Conservation (phyloP, 352 stramenopile species). For the Pythium grandisporangium region DNA sequence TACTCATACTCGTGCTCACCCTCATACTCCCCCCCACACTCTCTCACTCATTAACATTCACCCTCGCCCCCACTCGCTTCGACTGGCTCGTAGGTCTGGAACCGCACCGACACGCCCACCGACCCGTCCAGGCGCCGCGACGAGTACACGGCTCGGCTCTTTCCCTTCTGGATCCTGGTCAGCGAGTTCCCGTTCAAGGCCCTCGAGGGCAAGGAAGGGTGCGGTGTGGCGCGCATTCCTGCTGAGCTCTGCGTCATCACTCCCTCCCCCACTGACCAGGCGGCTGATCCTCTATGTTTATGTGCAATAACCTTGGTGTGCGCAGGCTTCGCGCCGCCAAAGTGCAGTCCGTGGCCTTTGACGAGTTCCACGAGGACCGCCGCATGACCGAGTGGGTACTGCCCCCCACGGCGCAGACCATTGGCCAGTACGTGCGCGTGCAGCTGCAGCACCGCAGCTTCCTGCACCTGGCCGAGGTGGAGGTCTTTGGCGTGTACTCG, state of each 20-base stretch:
- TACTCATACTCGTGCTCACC: background rate
- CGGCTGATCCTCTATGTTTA: background rate
- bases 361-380: slow-evolving; percentile 67
- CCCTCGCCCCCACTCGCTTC: too few species aligned
- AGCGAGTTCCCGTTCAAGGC: slow-evolving; percentile 84
- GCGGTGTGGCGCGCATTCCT: background rate
- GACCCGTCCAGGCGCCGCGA: slow-evolving; percentile 63
- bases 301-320: background rate
- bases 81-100: slow-evolving; percentile 38
- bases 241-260: too few species aligned
- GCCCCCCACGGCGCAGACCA: slow-evolving; percentile 70
- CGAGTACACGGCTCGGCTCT: slow-evolving; percentile 78
- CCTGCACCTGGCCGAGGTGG: slow-evolving; percentile 85
- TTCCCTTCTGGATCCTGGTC: slow-evolving; percentile 91
- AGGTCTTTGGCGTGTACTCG: slow-evolving; percentile 89
- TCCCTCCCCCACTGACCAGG: too few species aligned
- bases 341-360: slow-evolving; percentile 63
- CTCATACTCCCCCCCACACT: too few species aligned
- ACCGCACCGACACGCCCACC: slow-evolving; percentile 81
- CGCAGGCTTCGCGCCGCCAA: slow-evolving; percentile 73
- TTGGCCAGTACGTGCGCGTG: slow-evolving; percentile 75
- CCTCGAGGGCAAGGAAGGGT: slow-evolving; percentile 68
- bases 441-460: slow-evolving; percentile 87
- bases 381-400: slow-evolving; percentile 86
- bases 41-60: too few species aligned